Percentiles rank a stretch among this genome's conserved stretches.
phyloP scores from a whole-genome alignment of 306 rosid genomes.

The Lathyrus aphaca region DNA sequence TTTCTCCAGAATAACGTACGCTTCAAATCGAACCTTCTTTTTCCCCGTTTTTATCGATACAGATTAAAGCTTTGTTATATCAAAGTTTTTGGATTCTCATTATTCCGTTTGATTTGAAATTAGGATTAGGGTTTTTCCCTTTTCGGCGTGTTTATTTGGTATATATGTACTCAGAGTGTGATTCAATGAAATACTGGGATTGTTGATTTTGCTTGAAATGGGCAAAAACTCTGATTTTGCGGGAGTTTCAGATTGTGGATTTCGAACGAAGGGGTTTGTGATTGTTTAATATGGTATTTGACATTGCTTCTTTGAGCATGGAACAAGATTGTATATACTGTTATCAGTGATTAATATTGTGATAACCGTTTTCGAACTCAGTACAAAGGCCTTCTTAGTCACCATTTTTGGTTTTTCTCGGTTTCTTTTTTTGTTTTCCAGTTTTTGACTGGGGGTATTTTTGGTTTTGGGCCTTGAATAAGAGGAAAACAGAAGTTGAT shows the following conservation, averaged over 20 bases:
- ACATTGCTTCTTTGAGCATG: slow-evolving; percentile 51
- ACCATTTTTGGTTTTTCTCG: slow-evolving; percentile 35
- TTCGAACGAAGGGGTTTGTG: slow-evolving; percentile 42
- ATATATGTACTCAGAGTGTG: too few relatives aligned
- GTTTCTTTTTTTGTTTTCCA: background rate
- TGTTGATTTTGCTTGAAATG: slow-evolving; percentile 40
- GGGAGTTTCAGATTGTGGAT: slow-evolving; percentile 33
- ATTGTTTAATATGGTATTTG: slow-evolving; percentile 54
- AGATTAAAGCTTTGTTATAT: too few relatives aligned
- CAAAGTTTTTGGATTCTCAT: too few relatives aligned
- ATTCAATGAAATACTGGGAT: slow-evolving; percentile 34
- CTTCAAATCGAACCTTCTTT: too few relatives aligned
- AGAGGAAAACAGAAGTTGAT: slow-evolving; percentile 44
- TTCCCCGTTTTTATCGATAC: too few relatives aligned
- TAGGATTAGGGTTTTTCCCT: too few relatives aligned
- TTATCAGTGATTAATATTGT: slow-evolving; percentile 51
- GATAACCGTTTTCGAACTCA: slow-evolving; percentile 27
- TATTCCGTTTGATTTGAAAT: too few relatives aligned
- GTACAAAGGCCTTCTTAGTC: slow-evolving; percentile 37
- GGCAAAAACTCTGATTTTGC: slow-evolving; percentile 39
- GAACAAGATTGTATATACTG: slow-evolving; percentile 70
- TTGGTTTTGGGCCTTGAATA: slow-evolving; percentile 41
- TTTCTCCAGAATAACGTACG: too few relatives aligned
- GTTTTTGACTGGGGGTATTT: slow-evolving; percentile 48
- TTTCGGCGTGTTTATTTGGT: too few relatives aligned